Percentiles rank a stretch among this genome's conserved stretches.
Evolutionary conservation across 1,284 basidiomycete species (phyloP).

Genomic region (Cutaneotrichosporon cutaneum): DNA sequence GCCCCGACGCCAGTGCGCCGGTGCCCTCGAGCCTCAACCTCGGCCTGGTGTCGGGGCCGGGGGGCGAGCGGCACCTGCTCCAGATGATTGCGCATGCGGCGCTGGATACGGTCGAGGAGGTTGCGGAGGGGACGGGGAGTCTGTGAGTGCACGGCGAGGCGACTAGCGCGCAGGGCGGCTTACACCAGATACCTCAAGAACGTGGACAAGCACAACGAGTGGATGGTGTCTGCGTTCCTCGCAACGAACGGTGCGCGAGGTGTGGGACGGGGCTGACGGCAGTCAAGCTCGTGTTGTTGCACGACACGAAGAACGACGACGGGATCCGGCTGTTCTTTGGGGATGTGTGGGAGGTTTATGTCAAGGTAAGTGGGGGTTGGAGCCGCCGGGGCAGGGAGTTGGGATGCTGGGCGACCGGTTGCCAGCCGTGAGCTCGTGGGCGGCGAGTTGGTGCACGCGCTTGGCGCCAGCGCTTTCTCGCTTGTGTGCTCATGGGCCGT

Average conservation of each 20-base stretch:
- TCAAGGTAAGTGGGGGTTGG: slow-evolving; percentile 65
- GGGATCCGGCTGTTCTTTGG: slow-evolving; percentile 85
- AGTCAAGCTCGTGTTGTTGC: slow-evolving; percentile 79
- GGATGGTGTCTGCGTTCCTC: slow-evolving; percentile 90
- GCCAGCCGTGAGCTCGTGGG: too few species aligned
- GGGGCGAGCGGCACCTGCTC: slow-evolving; percentile 79
- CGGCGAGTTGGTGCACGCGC: too few species aligned
- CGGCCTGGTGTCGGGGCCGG: slow-evolving; percentile 16
- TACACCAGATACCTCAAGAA: slow-evolving; percentile 77
- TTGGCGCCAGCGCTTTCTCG: too few species aligned
- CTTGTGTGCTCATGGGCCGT: too few species aligned
- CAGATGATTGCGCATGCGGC: slow-evolving; percentile 96
- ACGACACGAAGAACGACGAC: slow-evolving; percentile 93
- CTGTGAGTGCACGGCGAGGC: slow-evolving; percentile 64
- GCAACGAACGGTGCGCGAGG: slow-evolving; percentile 78
- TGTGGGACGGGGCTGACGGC: not conserved
- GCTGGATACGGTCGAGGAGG: slow-evolving; percentile 85
- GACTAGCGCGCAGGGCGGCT: too few species aligned
- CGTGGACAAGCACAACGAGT: slow-evolving; percentile 95
- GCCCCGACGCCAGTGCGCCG: not conserved
- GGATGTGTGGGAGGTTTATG: slow-evolving; percentile 91
- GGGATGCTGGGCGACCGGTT: too few species aligned
- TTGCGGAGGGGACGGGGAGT: slow-evolving; percentile 75
- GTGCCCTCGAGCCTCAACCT: slow-evolving; percentile 11
- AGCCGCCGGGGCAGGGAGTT: too few species aligned